Base-by-base conservation (phyloP, 2,329 filamentous ascomycete genomes). In the Fusarium dlaminii region DNA sequence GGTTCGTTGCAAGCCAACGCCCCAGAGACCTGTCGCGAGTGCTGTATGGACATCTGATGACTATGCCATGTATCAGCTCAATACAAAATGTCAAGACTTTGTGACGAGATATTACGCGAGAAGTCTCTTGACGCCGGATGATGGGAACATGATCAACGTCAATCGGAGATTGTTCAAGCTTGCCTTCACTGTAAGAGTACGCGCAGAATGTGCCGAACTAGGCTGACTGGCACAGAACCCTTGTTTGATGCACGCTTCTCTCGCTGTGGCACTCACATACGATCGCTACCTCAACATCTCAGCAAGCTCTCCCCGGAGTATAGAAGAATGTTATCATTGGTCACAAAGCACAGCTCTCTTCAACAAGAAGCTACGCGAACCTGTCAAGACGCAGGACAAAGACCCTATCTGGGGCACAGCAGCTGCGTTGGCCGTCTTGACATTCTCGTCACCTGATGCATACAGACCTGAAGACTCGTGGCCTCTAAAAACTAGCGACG, bases 361-460 rank as follows among this genome's bases (percentile, higher is more conserved):
- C 29, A 84, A 84, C 59, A 78, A 71, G 18, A 79, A 80, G 30
- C 45, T 87, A 17, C 74, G 62, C 8, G 66, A 81, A 14, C 80
- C 82, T 0, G 81, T 86, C 49, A 48, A 75, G 27, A 46, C 75
- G 2, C 64, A 76, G 57, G 83, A 84, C 24, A 85, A 80, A 46
- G 86, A 87, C 68, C 75, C 85, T 18, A 82, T 87, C 8, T 87
- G 86, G 86, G 84, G 80, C 6, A 85, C 84, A 11, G 85, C 85
- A 0, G 83, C 85, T 29, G 81, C 83, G 13, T 70, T 87, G 1
- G 82, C 80, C 3, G 75, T 86, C 5, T 51, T 86, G 3, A 72
- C 81, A 1, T 86, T 86, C 66, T 80, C 83, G 1, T 82, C 81
- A 4, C 79, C 83, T 0, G 83, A 87, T 49, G 81, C 82, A 5